Evolutionary conservation across 148 eudicot genomes (phyloP), one percentile per base, ranked within the genome.

Genomic region (Spergularia marina): DNA sequence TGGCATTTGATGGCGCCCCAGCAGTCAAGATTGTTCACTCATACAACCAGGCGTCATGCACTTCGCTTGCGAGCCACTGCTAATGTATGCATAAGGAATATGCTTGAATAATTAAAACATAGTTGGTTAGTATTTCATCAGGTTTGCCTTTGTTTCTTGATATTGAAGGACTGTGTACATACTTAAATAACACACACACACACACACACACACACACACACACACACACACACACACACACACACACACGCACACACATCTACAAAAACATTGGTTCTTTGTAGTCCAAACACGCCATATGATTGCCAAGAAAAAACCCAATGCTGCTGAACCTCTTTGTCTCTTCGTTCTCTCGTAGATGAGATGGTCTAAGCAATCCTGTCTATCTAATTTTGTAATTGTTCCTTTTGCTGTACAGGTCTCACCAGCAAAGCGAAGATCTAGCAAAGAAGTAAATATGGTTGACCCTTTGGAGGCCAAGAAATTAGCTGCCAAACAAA

Each of bases 401-500:
- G 17, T 52, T 62, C 34, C 17, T 59, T 75, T 72, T 54, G 53
- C 10, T 23, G 15, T 71, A 40, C 80, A 95, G 97, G 87, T 72
- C 18, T 82, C 94, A 57, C 78, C 89, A 5, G 83, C 72, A 21
- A 87, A 74, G 72, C 83, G 80, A 57, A 76, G 74, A 49, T 70
- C 81, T 57, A 74, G 40, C 41, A 91, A 85, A 78, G 91, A 83
- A 76, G 90, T 95, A 53, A 77, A 77, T 14, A 89, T 95, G 99
- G 97, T 95, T 63, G 97, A 95, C 84, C 97, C 97, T 12, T 34
- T 89, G 81, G 99, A 95, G 83, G 99, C 99, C 75, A 95, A 95
- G 82, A 84, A 88, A 78, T 79, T 95, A 84, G 99, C 99, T 64
- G 90, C 90, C 57, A 89, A 85, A 77, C 91, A 95, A 86, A 89